Evolutionary conservation across 345 rosid genomes (phyloP).

Genomic region (Atalantia buxifolia): DNA sequence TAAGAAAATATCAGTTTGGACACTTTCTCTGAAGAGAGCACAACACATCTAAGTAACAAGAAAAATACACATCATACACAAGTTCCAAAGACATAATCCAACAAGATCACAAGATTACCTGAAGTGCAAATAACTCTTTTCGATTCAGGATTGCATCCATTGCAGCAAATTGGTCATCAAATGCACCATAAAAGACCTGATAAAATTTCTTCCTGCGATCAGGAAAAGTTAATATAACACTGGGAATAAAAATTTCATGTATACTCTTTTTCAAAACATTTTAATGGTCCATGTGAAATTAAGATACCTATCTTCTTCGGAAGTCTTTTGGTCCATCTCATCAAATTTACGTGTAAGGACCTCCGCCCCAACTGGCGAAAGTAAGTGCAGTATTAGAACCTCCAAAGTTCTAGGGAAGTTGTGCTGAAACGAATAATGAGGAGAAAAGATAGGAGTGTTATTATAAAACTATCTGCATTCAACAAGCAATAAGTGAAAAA

Average conservation of each 20-base stretch:
- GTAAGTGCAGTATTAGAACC: conserved; percentile 77
- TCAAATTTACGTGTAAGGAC: conserved; percentile 80
- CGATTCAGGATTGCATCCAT: conserved; percentile 77
- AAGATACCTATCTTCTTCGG: conserved; percentile 62
- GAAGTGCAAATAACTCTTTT: conserved; percentile 71
- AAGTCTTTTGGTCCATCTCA: conserved; percentile 55
- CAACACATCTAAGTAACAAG: not conserved
- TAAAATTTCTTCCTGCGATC: conserved; percentile 72
- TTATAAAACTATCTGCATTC: not conserved
- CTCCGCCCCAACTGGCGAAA: conserved; percentile 81
- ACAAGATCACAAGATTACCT: conserved; percentile 42
- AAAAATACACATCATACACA: not conserved
- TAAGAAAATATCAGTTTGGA: not conserved
- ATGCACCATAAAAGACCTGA: conserved; percentile 63
- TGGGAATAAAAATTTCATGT: conserved; percentile 6
- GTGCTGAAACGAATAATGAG: conserved; percentile 44
- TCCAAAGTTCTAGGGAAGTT: conserved; percentile 89
- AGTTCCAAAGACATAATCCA: conserved; percentile 3
- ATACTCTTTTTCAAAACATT: conserved; percentile 7
- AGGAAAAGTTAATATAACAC: conserved; percentile 14
- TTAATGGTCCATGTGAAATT: not conserved
- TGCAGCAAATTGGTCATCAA: conserved; percentile 83
- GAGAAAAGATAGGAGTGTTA: not conserved
- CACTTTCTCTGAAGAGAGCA: not conserved
- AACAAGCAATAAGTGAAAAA: not conserved